Conservation (phyloP, 139 green algal genomes). For the Chlamydomonas sp. region DNA sequence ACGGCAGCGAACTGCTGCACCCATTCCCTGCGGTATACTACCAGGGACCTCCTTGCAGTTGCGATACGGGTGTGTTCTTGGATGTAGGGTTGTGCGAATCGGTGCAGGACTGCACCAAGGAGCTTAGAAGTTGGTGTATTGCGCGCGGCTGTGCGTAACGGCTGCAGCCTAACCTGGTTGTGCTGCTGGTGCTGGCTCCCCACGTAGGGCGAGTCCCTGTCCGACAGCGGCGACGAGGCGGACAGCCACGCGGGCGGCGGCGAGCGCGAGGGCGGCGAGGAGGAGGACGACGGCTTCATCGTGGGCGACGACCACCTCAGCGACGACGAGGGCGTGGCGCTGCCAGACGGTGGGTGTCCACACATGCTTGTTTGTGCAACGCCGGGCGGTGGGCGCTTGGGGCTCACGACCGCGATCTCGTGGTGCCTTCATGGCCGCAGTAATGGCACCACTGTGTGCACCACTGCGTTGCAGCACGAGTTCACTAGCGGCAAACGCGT, state of each 20-base stretch:
- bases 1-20: too few relatives aligned
- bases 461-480: too few relatives aligned
- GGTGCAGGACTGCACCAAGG: too few relatives aligned
- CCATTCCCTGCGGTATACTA: too few relatives aligned
- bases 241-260: conserved; percentile 37
- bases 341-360: not conserved
- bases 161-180: not conserved
- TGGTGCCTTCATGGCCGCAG: not conserved
- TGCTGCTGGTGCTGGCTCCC: not conserved
- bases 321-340: conserved; percentile 72
- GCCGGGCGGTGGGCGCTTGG: too few relatives aligned
- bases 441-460: too few relatives aligned
- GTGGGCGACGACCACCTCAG: conserved; percentile 81
- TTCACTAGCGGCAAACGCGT: too few relatives aligned
- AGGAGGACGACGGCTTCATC: conserved; percentile 77
- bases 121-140: too few relatives aligned
- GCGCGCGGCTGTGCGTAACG: too few relatives aligned
- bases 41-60: too few relatives aligned
- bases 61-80: too few relatives aligned
- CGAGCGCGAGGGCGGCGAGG: conserved; percentile 53
- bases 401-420: not conserved
- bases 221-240: conserved; percentile 17
- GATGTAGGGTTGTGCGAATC: too few relatives aligned
- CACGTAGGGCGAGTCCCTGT: conserved; percentile 39
- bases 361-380: not conserved